These are phyloP conservation scores for Xylariaceae sp. DNA, from an alignment of 2,329 filamentous ascomycete species.

Conservation along the genomic window DNA sequence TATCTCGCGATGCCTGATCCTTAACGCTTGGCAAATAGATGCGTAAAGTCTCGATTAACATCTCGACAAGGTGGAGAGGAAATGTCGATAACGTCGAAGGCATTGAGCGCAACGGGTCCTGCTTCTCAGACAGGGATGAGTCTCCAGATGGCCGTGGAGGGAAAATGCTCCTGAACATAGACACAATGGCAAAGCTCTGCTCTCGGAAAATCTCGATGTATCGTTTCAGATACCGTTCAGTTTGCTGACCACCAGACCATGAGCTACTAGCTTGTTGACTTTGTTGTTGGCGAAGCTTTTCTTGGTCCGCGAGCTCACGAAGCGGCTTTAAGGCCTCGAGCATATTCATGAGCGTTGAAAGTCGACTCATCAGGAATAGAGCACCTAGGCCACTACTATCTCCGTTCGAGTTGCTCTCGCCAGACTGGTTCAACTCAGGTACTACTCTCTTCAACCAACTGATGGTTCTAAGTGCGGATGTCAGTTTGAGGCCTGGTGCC, in stretches of 20 bases:
- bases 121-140: conserved; percentile 17
- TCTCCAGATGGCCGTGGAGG: conserved; percentile 37
- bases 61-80: conserved; percentile 72
- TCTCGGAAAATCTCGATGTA: conserved; percentile 98
- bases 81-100: conserved; percentile 80
- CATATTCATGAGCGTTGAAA: conserved; percentile 72
- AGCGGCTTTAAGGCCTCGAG: conserved; percentile 80
- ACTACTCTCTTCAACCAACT: conserved; percentile 85
- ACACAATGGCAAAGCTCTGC: conserved; percentile 92
- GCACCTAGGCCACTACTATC: conserved; percentile 69
- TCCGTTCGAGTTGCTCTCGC: conserved; percentile 28
- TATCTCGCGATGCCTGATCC: conserved; percentile 76
- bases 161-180: conserved; percentile 89
- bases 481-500: conserved; percentile 74
- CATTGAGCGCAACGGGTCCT: conserved; percentile 51
- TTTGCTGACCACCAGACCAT: conserved; percentile 78
- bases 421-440: conserved; percentile 60
- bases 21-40: conserved; percentile 75
- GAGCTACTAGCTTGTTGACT: conserved; percentile 35
- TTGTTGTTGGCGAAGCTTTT: conserved; percentile 50
- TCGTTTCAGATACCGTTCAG: conserved; percentile 86
- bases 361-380: conserved; percentile 79
- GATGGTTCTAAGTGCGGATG: conserved; percentile 82
- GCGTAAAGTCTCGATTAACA: conserved; percentile 71
- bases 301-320: conserved; percentile 83